Evolutionary conservation across 2,329 filamentous ascomycete species (phyloP), one percentile per base, ranked within the genome.

Genomic region (Aspergillus puulaauensis): DNA sequence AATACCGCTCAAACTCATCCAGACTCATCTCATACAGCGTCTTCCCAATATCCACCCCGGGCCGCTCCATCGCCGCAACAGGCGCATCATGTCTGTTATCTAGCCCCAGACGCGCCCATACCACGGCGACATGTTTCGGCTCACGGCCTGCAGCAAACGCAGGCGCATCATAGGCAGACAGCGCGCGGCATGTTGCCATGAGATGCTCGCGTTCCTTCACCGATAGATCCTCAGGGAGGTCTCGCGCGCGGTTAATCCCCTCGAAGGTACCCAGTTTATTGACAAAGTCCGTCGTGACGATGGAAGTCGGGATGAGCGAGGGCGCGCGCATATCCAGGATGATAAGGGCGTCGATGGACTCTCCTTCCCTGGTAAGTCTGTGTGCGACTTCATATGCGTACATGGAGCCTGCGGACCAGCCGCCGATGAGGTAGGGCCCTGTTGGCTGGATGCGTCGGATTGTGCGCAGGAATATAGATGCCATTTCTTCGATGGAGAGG

Each of bases 351-450:
- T 51, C 21, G 14, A 58, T 44, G 5, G 21, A 39, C 11, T 60
- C 55, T 8, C 58, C 58, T 14, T 52, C 37, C 4, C 23, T 33
- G 21, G 47, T 27, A 1, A 60, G 58, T 11, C 44, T 52, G n/a
- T 48, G 39, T 5, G 51, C 48, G 15, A 58, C 52, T 31, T 60
- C 58, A 24, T 52, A 55, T n/a, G 58, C 58, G 39, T 58, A 39
- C 39, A 55, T 35, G 12, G 35, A 37, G 15, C 55, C 58, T 6
- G 53, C 49, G 6, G 58, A 60, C 47, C 51, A 60, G 3, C 58
- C 58, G 6, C 52, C 58, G 2, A 60, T 43, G 1, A 55, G 41
- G 24, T 60, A 60, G 1, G 58, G 58, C 3, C 58, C 58, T 8
- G 39, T n/a, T 3, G 58, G 58, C 15, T 58, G 58, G 31, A 58